These are phyloP conservation scores for Aspergillus pseudoviridinutans DNA, from an alignment of 2,329 filamentous ascomycete genomes.

Conservation along the genomic window DNA sequence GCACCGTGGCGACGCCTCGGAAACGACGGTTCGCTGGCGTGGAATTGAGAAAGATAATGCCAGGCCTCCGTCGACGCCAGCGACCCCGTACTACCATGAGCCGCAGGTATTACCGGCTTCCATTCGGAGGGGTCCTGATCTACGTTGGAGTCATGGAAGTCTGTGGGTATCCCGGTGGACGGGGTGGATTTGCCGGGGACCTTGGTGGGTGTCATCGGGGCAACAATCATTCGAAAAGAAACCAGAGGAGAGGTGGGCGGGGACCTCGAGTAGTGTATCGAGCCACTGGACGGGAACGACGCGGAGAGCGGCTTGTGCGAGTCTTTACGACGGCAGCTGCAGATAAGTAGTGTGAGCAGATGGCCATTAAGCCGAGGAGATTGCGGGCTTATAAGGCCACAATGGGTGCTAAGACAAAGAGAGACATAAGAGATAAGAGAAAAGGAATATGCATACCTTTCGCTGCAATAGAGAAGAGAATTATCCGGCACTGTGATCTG, in stretches of 20 bases:
- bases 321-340: slow-evolving; percentile 46
- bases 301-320: slow-evolving; percentile 43
- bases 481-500: slow-evolving; percentile 61
- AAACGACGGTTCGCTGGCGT: slow-evolving; percentile 24
- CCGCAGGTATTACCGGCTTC: slow-evolving; percentile 43
- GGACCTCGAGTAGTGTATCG: slow-evolving; percentile 24
- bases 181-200: slow-evolving; percentile 20
- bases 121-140: slow-evolving; percentile 50
- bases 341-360: slow-evolving; percentile 4
- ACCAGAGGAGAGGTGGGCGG: slow-evolving; percentile 33
- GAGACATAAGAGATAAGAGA: slow-evolving; percentile 15
- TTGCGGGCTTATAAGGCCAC: slow-evolving; percentile 5
- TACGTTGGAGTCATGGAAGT: slow-evolving; percentile 35
- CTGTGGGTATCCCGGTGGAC: slow-evolving; percentile 36
- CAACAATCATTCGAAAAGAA: slow-evolving; percentile 34
- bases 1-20: slow-evolving; percentile 16
- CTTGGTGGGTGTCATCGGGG: slow-evolving; percentile 34
- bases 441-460: slow-evolving; percentile 48
- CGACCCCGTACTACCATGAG: slow-evolving; percentile 12
- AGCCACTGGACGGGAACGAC: slow-evolving; percentile 29
- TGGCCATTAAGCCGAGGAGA: slow-evolving; percentile 3
- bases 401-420: neutral
- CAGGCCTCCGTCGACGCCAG: slow-evolving; percentile 40
- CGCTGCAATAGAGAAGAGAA: slow-evolving; percentile 60
- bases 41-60: slow-evolving; percentile 43